Percentiles rank a stretch among this genome's conserved stretches.
Evolutionary conservation across 148 eudicot species (phyloP).

Genomic region (Rheum nobile): DNA sequence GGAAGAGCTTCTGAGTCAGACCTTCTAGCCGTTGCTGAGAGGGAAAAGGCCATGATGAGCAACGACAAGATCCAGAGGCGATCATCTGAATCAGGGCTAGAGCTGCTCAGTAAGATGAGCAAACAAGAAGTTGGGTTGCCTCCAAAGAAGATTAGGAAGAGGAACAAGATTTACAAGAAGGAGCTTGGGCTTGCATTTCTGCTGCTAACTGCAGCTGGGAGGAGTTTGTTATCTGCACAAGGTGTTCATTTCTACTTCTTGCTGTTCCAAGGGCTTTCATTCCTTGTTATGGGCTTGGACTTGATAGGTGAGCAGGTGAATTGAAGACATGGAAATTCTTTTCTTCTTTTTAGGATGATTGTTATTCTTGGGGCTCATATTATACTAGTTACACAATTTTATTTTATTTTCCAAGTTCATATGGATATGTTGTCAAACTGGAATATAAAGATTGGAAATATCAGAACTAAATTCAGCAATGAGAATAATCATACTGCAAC

Average conservation of each 20-base stretch:
- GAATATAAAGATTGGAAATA: background rate
- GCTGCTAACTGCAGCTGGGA: slow-evolving; percentile 48
- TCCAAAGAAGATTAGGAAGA: slow-evolving; percentile 22
- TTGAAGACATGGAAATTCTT: slow-evolving; percentile 10
- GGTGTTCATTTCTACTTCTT: slow-evolving; percentile 59
- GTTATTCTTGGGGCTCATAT: slow-evolving; percentile 4
- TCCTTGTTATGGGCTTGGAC: slow-evolving; percentile 53
- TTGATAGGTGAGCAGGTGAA: slow-evolving; percentile 56
- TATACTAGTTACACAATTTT: background rate
- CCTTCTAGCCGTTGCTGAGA: slow-evolving; percentile 37
- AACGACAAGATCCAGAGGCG: slow-evolving; percentile 42
- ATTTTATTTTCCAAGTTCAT: background rate
- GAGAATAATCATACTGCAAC: background rate
- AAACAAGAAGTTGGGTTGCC: slow-evolving; percentile 14
- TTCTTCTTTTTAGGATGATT: background rate
- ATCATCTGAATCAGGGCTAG: slow-evolving; percentile 45
- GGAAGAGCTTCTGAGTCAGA: slow-evolving; percentile 59
- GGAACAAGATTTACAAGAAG: slow-evolving; percentile 36
- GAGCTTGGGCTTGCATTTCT: slow-evolving; percentile 58
- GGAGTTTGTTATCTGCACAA: slow-evolving; percentile 49
- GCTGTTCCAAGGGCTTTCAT: slow-evolving; percentile 54
- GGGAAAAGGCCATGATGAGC: slow-evolving; percentile 26
- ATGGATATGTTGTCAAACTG: background rate
- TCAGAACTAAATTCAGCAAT: background rate
- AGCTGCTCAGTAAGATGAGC: slow-evolving; percentile 28